A percentile compares a stretch with the other conserved stretches of the same genome.
Conservation (phyloP, 2,329 filamentous ascomycete species). For the Ophiostoma triangulosporum region DNA sequence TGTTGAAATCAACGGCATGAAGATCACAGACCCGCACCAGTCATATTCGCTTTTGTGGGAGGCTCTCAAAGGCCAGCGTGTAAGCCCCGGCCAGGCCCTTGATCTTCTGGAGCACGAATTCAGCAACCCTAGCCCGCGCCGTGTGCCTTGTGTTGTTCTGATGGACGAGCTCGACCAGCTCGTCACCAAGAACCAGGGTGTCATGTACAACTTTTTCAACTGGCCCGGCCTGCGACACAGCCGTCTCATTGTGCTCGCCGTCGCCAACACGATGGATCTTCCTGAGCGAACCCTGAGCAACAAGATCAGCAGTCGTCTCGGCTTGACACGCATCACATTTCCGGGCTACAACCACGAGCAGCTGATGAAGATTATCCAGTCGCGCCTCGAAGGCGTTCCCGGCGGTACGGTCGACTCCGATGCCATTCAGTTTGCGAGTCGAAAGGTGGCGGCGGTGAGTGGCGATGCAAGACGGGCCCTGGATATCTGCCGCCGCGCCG, state of each 20-base stretch:
- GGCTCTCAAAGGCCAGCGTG: constrained; percentile 81
- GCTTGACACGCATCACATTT: constrained; percentile 85
- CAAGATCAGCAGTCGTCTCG: constrained; percentile 88
- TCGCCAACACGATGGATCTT: constrained; percentile 98
- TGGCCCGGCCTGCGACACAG: constrained; percentile 91
- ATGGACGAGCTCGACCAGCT: constrained; percentile 99
- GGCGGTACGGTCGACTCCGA: constrained; percentile 85
- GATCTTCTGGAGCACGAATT: constrained; percentile 89
- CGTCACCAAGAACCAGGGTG: constrained; percentile 95
- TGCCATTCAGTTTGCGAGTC: constrained; percentile 87
- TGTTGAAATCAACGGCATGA: constrained; percentile 99
- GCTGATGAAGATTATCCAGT: constrained; percentile 92
- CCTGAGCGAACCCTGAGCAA: constrained; percentile 93
- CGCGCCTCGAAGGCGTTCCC: constrained; percentile 76
- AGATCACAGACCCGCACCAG: constrained; percentile 94
- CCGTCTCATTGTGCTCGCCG: constrained; percentile 85
- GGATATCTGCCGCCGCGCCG: constrained; percentile 88
- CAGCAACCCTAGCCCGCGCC: constrained; percentile 73
- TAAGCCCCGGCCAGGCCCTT: constrained; percentile 81
- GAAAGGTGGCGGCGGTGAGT: constrained; percentile 92
- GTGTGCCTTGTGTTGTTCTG: constrained; percentile 88
- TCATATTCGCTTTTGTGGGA: constrained; percentile 94
- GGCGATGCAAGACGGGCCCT: constrained; percentile 85
- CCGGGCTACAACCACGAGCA: constrained; percentile 95
- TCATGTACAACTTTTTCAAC: constrained; percentile 99